Percentiles rank a stretch among this genome's conserved stretches.
Evolutionary conservation across 2,329 filamentous ascomycete genomes (phyloP).

Genomic region (Shiraia sp.): DNA sequence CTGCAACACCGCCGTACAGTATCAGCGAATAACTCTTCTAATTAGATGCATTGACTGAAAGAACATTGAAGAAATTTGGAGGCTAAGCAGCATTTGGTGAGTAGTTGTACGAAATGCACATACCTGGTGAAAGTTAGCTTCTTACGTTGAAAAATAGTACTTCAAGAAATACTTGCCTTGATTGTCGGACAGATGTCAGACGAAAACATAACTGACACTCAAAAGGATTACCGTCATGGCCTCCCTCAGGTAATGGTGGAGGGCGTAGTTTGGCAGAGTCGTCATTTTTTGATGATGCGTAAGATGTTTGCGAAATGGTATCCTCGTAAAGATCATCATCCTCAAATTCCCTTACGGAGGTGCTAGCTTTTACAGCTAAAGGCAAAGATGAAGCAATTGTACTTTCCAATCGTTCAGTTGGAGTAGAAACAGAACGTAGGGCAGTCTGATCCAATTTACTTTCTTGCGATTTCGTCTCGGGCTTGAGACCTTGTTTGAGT

Average conservation of each 20-base stretch:
- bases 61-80: too few relatives aligned
- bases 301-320: constrained; percentile 28
- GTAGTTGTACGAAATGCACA: too few relatives aligned
- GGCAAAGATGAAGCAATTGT: constrained; percentile 21
- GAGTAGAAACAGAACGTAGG: background rate
- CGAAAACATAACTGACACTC: constrained; percentile 36
- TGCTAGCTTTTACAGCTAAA: constrained; percentile 6
- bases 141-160: too few relatives aligned
- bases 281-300: constrained; percentile 20
- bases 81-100: too few relatives aligned
- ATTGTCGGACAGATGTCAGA: constrained; percentile 14
- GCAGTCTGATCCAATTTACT: background rate
- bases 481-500: constrained; percentile 14
- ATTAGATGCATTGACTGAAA: too few relatives aligned
- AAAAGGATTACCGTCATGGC: constrained; percentile 27
- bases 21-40: too few relatives aligned
- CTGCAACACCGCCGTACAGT: too few relatives aligned
- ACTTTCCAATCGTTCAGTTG: constrained; percentile 10
- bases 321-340: constrained; percentile 18
- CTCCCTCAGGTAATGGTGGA: constrained; percentile 23
- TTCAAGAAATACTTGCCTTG: too few relatives aligned
- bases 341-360: constrained; percentile 1
- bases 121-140: too few relatives aligned
- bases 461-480: background rate
- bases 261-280: constrained; percentile 17